These are phyloP conservation scores for Akanthomyces uredinophilus DNA, from an alignment of 2,329 filamentous ascomycete genomes.

Conservation along the genomic window DNA sequence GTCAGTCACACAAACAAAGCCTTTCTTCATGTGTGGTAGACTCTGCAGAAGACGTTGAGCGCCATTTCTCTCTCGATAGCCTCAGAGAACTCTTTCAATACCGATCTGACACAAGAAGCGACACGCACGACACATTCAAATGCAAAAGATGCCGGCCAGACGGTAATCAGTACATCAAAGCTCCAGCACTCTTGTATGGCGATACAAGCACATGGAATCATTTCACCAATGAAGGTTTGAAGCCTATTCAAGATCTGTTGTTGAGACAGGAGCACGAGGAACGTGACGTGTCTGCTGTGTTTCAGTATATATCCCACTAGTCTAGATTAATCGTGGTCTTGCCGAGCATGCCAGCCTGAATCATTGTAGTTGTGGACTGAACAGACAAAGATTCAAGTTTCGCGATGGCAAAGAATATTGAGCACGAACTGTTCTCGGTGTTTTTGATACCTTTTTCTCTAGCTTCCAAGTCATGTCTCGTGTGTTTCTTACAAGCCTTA, in stretches of 20 bases:
- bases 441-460: too few relatives aligned
- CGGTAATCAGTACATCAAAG: conserved; percentile 82
- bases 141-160: conserved; percentile 91
- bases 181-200: conserved; percentile 91
- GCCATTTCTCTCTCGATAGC: conserved; percentile 89
- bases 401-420: too few relatives aligned
- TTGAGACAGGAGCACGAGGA: conserved; percentile 79
- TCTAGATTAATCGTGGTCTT: neutral
- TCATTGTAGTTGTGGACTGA: too few relatives aligned
- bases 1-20: conserved; percentile 96
- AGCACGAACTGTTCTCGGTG: too few relatives aligned
- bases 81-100: conserved; percentile 94
- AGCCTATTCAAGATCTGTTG: conserved; percentile 83
- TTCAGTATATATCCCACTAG: conserved; percentile 94
- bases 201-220: conserved; percentile 99
- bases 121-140: conserved; percentile 98
- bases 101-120: conserved; percentile 74
- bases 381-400: too few relatives aligned
- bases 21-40: conserved; percentile 95
- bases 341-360: neutral
- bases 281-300: conserved; percentile 83
- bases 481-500: too few relatives aligned
- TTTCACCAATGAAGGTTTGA: conserved; percentile 75
- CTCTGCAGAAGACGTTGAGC: conserved; percentile 91
- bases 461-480: too few relatives aligned